Base-by-base conservation (phyloP, 2,329 filamentous ascomycete genomes). In the Eurotiales sp. region DNA sequence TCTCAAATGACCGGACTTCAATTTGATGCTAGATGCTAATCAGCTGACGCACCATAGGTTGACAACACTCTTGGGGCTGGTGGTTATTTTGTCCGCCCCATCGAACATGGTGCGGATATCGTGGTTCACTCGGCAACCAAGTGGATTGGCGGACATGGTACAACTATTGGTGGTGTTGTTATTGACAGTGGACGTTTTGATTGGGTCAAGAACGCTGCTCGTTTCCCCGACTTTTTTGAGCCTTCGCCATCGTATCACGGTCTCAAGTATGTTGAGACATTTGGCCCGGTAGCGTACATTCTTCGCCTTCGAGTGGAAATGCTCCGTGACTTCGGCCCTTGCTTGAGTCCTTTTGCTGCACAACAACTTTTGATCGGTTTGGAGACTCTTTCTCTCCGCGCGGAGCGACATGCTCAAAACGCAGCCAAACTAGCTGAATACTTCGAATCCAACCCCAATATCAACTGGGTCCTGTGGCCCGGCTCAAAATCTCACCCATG, bases 121-220 rank as follows among this genome's bases (percentile, higher is more conserved):
- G 85, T 95, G 43, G 87, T 93, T 22, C 89, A 95, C 77, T 90
- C 86, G 17, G 88, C 88, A 8, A 95, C 89, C 53, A 95, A 95
- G 72, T 95, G 90, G 90, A 95, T 95, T 55, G 89, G 90, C 51
- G 89, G 89, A 46, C 90, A 95, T 70, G 90, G 90, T 57, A 92
- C 89, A 30, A 95, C 89, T 23, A 86, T 95, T 57, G 89, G 80
- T 53, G 90, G 90, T 55, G 79, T 93, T 42, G 79, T 95, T 44
- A 78, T 95, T 57, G 90, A 95, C 73, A 80, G 84, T 56, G 90
- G 90, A 64, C 90, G 87, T 67, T 95, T 95, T 67, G 85, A 92
- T 76, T 95, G 90, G 90, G 4, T 4, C 6, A 5, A 4, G 4
- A 21, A 43, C 14, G 22, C n/a, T 7, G 87, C 25, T 27, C 25